Base-by-base conservation (phyloP, 306 rosid species). In the Casuarina glauca region DNA sequence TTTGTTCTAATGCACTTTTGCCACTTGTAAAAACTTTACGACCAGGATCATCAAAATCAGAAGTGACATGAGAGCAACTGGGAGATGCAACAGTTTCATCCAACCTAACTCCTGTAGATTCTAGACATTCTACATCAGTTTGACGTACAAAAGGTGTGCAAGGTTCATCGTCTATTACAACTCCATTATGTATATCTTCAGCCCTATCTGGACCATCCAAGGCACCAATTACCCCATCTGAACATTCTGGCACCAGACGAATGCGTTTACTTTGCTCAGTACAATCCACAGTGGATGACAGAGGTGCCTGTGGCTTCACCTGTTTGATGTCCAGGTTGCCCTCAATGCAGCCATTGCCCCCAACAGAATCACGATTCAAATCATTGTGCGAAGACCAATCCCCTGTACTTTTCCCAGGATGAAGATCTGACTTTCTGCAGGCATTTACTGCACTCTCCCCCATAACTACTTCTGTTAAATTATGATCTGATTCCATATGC, bases 21-120 rank as follows among this genome's bases (percentile, higher is more conserved):
- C 66, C 82, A 84, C 74, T 82, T 67, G 93, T 80, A 85, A 82
- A 76, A 49, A 64, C 80, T 82, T 85, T 86, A 77, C 79, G 86
- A 74, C 89, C 77, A 74, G 84, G 73, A 80, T 84, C 88, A 72
- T 88, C 93, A 77, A 85, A 75, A 74, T 84, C 96, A 68, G 88
- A 85, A 82, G 89, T 88, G 74, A 87, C 88, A 84, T 82, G 93
- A 74, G 90, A 85, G 85, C 87, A 76, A 73, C 85, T 80, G 84
- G 90, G 93, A 80, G 91, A 82, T 72, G 86, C 81, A 79, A 75
- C 62, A 17, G 76, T 76, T 81, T 84, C 96, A 72, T 81, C 89
- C 69, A 76, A 60, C 49, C 76, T 55, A 61, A 63, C 80, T 69
- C 79, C 73, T 54, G 73, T 83, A 82, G 87, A 72, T 74, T 86